These are phyloP conservation scores for Backusella morwellensis DNA, from an alignment of 192 early-diverging fungal genomes.

Conservation along the genomic window DNA sequence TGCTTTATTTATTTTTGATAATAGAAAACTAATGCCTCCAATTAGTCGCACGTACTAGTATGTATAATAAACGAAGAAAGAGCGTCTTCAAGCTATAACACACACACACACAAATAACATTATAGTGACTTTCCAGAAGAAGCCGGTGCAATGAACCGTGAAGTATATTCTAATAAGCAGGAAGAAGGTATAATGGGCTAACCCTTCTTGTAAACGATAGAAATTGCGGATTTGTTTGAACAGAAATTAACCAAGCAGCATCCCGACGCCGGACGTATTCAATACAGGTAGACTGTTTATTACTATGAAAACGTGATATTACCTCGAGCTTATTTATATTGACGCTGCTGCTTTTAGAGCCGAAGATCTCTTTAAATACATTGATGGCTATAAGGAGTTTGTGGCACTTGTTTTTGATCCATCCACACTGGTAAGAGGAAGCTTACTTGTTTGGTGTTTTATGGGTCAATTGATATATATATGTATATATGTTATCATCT, in stretches of 20 bases:
- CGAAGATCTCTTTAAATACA: constrained; percentile 27
- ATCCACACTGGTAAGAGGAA: constrained; percentile 9
- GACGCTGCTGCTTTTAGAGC: constrained; percentile 3
- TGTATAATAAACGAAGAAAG: background rate
- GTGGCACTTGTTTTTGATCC: constrained; percentile 26
- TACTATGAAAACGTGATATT: background rate
- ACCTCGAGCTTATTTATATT: too few species aligned
- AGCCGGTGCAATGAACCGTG: constrained; percentile 21
- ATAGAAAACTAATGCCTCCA: background rate
- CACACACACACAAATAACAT: background rate
- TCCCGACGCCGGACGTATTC: constrained; percentile 18
- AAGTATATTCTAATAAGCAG: background rate
- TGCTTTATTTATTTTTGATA: background rate
- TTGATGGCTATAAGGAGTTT: constrained; percentile 33
- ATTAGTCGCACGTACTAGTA: constrained; percentile 25
- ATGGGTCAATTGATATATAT: background rate
- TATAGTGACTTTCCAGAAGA: constrained; percentile 22
- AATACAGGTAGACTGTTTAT: constrained; percentile 19
- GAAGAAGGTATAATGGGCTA: background rate
- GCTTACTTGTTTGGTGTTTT: background rate
- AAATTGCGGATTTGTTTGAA: constrained; percentile 25
- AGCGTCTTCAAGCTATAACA: background rate
- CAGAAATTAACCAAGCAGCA: constrained; percentile 20
- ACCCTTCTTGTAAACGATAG: background rate
- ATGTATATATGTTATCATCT: background rate